phyloP scores from a whole-genome alignment of 1,284 basidiomycete genomes.

The Malassezia slooffiae region DNA sequence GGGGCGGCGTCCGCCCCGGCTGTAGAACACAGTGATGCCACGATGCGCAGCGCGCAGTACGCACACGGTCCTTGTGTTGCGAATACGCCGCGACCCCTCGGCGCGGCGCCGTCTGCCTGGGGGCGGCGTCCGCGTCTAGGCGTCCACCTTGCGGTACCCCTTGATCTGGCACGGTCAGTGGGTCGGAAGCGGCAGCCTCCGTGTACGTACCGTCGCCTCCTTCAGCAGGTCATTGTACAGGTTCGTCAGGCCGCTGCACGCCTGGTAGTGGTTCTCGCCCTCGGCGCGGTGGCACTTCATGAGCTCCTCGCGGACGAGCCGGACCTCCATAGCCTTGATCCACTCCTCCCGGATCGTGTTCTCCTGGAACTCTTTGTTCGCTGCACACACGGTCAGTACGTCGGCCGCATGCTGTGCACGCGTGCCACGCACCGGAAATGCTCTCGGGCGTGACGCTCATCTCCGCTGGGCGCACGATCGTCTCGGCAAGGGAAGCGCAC shows the following conservation, averaged over 20 bases:
- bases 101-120: too few species aligned
- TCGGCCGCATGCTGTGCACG: neutral
- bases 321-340: conserved; percentile 85
- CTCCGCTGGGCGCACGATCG: neutral
- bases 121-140: too few species aligned
- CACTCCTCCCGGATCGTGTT: conserved; percentile 77
- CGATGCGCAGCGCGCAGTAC: too few species aligned
- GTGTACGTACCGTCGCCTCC: conserved; percentile 66
- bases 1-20: too few species aligned
- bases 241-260: conserved; percentile 74
- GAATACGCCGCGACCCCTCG: too few species aligned
- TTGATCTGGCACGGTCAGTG: conserved; percentile 7
- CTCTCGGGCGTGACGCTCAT: conserved; percentile 13
- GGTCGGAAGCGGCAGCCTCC: neutral
- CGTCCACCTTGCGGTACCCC: conserved; percentile 14
- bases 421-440: conserved; percentile 4
- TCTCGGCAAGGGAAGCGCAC: too few species aligned
- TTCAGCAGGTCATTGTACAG: conserved; percentile 71
- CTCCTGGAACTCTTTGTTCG: conserved; percentile 56
- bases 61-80: too few species aligned
- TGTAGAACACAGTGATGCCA: too few species aligned
- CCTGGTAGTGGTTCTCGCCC: conserved; percentile 58
- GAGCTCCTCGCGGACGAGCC: conserved; percentile 78
- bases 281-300: conserved; percentile 82
- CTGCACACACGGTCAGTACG: conserved; percentile 28